These are phyloP conservation scores for Crithidia sp. DNA, from an alignment of 208 protist genomes.

Conservation along the genomic window DNA sequence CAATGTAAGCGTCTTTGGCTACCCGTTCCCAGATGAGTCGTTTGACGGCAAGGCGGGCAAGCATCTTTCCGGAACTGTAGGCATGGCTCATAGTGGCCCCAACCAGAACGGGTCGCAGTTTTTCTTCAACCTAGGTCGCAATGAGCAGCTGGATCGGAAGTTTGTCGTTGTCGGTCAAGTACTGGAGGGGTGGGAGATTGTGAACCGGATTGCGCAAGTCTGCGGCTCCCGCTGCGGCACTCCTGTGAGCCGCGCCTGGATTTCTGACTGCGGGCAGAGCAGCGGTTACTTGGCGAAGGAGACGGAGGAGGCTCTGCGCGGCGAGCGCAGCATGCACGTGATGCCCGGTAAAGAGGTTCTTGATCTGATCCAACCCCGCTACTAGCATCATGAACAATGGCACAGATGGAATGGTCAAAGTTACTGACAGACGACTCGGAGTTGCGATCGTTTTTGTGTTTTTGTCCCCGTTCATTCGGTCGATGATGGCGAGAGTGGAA, in stretches of 20 bases:
- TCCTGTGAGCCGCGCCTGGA: constrained; percentile 87
- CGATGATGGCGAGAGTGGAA: no score
- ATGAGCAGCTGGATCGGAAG: constrained; percentile 90
- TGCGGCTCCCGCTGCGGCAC: constrained; percentile 86
- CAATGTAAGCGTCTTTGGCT: constrained; percentile 95
- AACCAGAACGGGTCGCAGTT: constrained; percentile 94
- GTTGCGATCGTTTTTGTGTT: neutral
- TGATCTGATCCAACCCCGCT: constrained; percentile 78
- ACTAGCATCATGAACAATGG: constrained; percentile 25
- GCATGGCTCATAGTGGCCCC: constrained; percentile 84
- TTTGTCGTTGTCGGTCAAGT: constrained; percentile 94
- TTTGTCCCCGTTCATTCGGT: neutral
- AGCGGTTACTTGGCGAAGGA: constrained; percentile 76
- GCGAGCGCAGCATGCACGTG: constrained; percentile 59
- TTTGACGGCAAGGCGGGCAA: constrained; percentile 93
- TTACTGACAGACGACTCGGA: neutral
- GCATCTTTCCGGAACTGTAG: constrained; percentile 85
- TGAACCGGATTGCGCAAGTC: constrained; percentile 58
- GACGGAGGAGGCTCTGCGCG: constrained; percentile 47
- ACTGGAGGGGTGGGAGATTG: constrained; percentile 82
- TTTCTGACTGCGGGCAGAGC: constrained; percentile 89
- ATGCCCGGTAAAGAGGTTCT: constrained; percentile 85
- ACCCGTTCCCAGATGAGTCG: constrained; percentile 94
- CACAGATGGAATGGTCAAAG: neutral
- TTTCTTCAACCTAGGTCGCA: constrained; percentile 87